These are phyloP conservation scores for Hamiltosporidium tvaerminnensis DNA, from an alignment of 371 early-diverging fungal species.

Conservation along the genomic window DNA sequence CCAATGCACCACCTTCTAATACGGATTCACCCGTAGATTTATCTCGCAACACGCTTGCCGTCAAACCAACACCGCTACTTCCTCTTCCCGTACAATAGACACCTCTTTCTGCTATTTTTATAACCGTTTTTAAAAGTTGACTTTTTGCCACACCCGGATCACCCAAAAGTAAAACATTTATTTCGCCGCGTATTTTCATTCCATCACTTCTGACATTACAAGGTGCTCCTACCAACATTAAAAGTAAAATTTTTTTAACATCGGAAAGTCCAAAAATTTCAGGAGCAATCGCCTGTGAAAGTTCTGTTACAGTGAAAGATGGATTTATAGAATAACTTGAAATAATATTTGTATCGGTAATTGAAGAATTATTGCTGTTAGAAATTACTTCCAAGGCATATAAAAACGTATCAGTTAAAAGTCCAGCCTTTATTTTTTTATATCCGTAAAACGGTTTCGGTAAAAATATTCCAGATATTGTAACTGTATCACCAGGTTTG, in stretches of 20 bases:
- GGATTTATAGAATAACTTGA: too few species aligned
- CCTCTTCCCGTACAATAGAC: constrained; percentile 62
- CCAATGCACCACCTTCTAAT: constrained; percentile 63
- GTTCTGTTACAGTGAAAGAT: constrained; percentile 31
- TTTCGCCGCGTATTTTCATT: constrained; percentile 61
- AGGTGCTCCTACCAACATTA: constrained; percentile 86
- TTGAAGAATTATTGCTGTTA: too few species aligned
- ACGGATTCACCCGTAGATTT: constrained; percentile 59
- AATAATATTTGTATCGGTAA: too few species aligned
- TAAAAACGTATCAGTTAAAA: constrained; percentile 81
- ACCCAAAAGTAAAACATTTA: constrained; percentile 62
- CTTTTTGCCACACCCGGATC: constrained; percentile 70
- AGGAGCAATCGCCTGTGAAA: constrained; percentile 62
- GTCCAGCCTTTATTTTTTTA: constrained; percentile 69
- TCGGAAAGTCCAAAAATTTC: constrained; percentile 81
- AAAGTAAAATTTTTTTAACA: constrained; percentile 81
- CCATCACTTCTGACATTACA: constrained; percentile 79
- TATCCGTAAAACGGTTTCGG: constrained; percentile 65
- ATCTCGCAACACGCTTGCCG: constrained; percentile 58
- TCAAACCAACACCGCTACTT: constrained; percentile 61
- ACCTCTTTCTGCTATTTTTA: constrained; percentile 38
- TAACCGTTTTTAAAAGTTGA: constrained; percentile 57
- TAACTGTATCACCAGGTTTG: constrained; percentile 75
- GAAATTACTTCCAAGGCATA: constrained; percentile 63
- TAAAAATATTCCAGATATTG: constrained; percentile 72